Conservation (phyloP, 1,284 basidiomycete genomes). For the Marasmius fiardii region DNA sequence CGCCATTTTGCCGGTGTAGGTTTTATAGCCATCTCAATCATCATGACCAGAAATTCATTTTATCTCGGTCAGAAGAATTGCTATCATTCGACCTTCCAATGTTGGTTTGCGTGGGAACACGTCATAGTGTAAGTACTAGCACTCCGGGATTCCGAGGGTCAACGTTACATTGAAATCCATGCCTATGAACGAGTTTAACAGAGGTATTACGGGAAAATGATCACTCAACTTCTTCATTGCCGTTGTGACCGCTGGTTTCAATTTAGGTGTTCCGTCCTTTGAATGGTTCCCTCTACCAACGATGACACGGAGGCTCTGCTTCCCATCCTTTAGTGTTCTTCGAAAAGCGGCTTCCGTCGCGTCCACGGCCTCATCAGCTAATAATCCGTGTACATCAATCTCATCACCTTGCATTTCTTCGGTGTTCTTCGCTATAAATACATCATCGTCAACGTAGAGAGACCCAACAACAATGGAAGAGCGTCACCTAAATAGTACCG, state of each 20-base stretch:
- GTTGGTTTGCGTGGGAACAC: background rate
- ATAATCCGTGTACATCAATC: conserved; percentile 78
- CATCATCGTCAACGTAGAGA: background rate
- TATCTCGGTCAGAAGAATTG: too few species aligned
- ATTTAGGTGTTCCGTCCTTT: conserved; percentile 59
- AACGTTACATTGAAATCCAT: conserved; percentile 10
- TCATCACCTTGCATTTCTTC: conserved; percentile 29
- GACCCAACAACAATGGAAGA: background rate
- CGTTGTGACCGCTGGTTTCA: conserved; percentile 71
- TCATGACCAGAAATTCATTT: too few species aligned
- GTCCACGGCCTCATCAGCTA: conserved; percentile 67
- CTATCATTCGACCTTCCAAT: too few species aligned
- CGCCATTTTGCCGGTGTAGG: too few species aligned
- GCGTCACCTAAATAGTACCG: conserved; percentile 37
- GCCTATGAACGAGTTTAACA: background rate
- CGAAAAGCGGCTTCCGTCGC: conserved; percentile 60
- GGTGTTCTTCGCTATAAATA: conserved; percentile 18
- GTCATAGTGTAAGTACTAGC: conserved; percentile 1
- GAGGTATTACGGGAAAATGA: background rate
- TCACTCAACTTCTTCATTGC: conserved; percentile 54
- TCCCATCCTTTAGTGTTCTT: conserved; percentile 49
- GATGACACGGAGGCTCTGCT: conserved; percentile 65
- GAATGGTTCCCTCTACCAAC: conserved; percentile 80
- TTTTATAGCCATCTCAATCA: too few species aligned
- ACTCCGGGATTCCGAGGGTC: conserved; percentile 7